Percentiles rank a stretch among this genome's conserved stretches.
phyloP scores from a whole-genome alignment of 2,329 filamentous ascomycete species.

The Fulvia fulva region DNA sequence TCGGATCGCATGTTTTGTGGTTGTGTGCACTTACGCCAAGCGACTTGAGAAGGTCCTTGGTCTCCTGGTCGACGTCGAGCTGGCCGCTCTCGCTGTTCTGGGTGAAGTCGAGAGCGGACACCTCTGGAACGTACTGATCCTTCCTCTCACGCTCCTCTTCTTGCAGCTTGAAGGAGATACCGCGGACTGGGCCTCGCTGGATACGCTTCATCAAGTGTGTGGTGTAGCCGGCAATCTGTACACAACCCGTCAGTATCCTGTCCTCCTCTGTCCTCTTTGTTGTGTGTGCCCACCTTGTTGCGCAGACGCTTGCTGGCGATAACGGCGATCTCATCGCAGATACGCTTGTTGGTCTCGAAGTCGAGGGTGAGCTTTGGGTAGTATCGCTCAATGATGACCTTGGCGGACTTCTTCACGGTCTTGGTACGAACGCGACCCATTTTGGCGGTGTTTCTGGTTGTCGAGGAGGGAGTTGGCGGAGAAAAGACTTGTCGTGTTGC shows the following conservation, averaged over 20 bases:
- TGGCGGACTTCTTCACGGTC: conserved; percentile 83
- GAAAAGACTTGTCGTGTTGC: conserved; percentile 4
- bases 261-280: neutral
- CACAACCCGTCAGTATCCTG: neutral
- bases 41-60: conserved; percentile 98
- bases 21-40: conserved; percentile 73
- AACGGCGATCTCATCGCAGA: conserved; percentile 99
- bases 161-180: conserved; percentile 99
- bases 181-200: conserved; percentile 96
- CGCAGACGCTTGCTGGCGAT: conserved; percentile 98
- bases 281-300: conserved; percentile 75
- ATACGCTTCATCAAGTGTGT: conserved; percentile 99
- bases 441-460: conserved; percentile 35
- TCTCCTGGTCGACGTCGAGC: conserved; percentile 93
- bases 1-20: conserved; percentile 65
- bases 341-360: conserved; percentile 99
- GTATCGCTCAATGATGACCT: conserved; percentile 99
- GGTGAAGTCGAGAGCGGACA: conserved; percentile 96
- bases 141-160: conserved; percentile 99
- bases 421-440: conserved; percentile 57
- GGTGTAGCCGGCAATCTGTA: conserved; percentile 92
- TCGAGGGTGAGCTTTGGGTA: conserved; percentile 94
- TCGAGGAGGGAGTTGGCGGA: conserved; percentile 8
- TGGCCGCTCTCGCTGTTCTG: conserved; percentile 90
- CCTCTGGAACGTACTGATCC: conserved; percentile 99